Conservation (phyloP, 345 rosid genomes). For the Microthlaspi erraticum region DNA sequence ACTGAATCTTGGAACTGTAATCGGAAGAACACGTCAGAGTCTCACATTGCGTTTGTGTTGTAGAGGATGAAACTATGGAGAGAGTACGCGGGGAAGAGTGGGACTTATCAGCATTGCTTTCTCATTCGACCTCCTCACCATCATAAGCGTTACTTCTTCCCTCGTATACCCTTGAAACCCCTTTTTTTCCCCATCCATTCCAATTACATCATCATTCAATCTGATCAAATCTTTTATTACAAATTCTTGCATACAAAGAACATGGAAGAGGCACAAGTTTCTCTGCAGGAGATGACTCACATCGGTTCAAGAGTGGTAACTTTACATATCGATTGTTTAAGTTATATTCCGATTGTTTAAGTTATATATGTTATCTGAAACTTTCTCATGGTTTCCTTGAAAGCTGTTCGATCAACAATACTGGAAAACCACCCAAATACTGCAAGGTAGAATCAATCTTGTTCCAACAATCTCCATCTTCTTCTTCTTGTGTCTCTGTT, state of each 20-base stretch:
- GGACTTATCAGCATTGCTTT: constrained; percentile 59
- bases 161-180: constrained; percentile 52
- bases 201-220: neutral
- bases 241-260: constrained; percentile 39
- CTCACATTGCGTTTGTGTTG: constrained; percentile 21
- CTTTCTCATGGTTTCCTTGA: constrained; percentile 13
- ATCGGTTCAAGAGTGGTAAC: constrained; percentile 52
- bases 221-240: constrained; percentile 32
- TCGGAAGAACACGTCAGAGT: neutral
- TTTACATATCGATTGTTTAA: neutral
- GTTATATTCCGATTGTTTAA: neutral
- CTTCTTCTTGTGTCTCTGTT: neutral
- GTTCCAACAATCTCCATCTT: constrained; percentile 14
- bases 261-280: constrained; percentile 40
- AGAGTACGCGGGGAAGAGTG: constrained; percentile 53
- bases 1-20: constrained; percentile 1
- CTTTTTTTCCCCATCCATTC: neutral
- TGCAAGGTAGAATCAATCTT: constrained; percentile 47
- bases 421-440: constrained; percentile 47
- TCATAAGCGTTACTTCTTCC: constrained; percentile 70
- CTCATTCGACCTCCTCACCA: constrained; percentile 52
- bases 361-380: constrained; percentile 20
- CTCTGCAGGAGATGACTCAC: constrained; percentile 45
- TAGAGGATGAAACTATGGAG: constrained; percentile 66
- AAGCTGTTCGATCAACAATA: constrained; percentile 54